Conservation (phyloP, 192 early-diverging fungal genomes). For the Helicostylum pulchrum region DNA sequence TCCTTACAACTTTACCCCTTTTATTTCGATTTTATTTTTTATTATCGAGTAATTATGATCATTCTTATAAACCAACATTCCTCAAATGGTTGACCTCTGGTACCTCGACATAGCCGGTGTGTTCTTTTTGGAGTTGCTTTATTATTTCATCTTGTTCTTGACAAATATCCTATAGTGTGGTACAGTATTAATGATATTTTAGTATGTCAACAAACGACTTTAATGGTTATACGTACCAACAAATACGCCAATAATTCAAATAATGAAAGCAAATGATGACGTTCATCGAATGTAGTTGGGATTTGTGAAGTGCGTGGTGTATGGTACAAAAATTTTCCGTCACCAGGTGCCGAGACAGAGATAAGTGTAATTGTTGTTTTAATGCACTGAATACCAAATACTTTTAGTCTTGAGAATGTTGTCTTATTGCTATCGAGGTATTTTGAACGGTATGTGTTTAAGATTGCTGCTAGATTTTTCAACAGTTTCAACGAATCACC, state of each 20-base stretch:
- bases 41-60: too few species aligned
- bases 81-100: background rate
- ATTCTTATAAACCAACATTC: too few species aligned
- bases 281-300: constrained; percentile 10
- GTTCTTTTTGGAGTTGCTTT: constrained; percentile 8
- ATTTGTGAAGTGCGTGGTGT: constrained; percentile 5
- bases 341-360: constrained; percentile 1
- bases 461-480: background rate
- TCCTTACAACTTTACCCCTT: too few species aligned
- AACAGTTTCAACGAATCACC: constrained; percentile 8
- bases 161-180: background rate
- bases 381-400: constrained; percentile 10
- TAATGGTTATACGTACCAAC: constrained; percentile 1
- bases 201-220: background rate
- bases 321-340: constrained; percentile 9
- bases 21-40: too few species aligned
- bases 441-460: constrained; percentile 3
- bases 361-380: background rate
- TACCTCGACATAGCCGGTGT: constrained; percentile 1
- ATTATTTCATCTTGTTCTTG: constrained; percentile 15
- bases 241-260: too few species aligned
- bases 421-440: constrained; percentile 8
- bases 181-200: background rate
- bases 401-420: constrained; percentile 6
- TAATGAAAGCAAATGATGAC: background rate